phyloP scores from a whole-genome alignment of 176 grass and related monocot genomes.

The Alloteropsis semialata region DNA sequence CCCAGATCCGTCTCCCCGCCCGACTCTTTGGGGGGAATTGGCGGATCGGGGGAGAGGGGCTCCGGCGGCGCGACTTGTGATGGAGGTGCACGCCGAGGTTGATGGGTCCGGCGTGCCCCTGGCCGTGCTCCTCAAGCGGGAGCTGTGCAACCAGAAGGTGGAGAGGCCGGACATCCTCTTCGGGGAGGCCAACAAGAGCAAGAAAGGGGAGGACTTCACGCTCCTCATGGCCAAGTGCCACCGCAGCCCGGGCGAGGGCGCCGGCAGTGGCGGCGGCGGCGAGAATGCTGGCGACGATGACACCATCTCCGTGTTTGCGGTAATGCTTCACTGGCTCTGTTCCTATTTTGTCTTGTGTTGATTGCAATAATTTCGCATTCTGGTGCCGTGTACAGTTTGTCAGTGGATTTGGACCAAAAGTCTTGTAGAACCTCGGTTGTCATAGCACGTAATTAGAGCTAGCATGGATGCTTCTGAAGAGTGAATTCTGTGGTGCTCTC shows the following conservation, averaged over 20 bases:
- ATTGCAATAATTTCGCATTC: background rate
- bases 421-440: background rate
- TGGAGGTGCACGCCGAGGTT: constrained; percentile 50
- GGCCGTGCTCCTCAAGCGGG: constrained; percentile 87
- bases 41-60: background rate
- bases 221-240: constrained; percentile 53
- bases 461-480: constrained; percentile 4
- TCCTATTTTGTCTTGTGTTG: background rate
- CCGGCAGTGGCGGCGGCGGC: background rate
- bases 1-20: constrained; percentile 18
- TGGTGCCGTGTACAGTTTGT: background rate
- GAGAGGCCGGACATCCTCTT: constrained; percentile 89
- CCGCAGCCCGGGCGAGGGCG: constrained; percentile 31
- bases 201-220: constrained; percentile 98
- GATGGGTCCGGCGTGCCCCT: constrained; percentile 72
- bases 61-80: constrained; percentile 1
- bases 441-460: constrained; percentile 24
- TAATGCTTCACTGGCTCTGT: constrained; percentile 38
- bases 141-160: constrained; percentile 80
- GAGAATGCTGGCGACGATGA: constrained; percentile 30
- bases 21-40: constrained; percentile 11
- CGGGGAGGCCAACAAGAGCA: constrained; percentile 77
- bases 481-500: background rate
- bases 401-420: background rate
- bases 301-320: constrained; percentile 83